Evolutionary conservation across 345 rosid genomes (phyloP), one percentile per base, ranked within the genome.

Genomic region (Pelargonium nanum): DNA sequence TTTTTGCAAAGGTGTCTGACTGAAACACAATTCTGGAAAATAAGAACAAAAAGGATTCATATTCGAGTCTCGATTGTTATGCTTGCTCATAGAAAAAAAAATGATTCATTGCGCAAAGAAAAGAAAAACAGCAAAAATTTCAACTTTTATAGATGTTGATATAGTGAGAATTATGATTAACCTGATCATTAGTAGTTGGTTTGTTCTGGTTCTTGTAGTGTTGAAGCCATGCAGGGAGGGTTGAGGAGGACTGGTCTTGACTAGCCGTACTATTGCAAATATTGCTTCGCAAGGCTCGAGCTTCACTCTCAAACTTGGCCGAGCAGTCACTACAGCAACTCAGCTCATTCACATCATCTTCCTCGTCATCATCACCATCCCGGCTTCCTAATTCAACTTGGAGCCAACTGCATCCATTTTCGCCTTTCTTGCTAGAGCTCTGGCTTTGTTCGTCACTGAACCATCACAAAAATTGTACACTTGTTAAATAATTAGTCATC

Each of bases 191-290:
- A 25, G 48, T 55, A 66, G 26, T 52, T 70, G 17, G 57, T 21
- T 63, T 74, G 71, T 63, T 79, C 70, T 82, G 81, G 64, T 89
- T 80, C 74, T 81, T 85, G 81, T 71, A 81, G 57, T 74, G 73
- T 65, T 78, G 86, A 58, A 89, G 90, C 98, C 98, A 92, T n/a
- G 84, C 71, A 1, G 98, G 98, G 62, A 92, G 83, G 64, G 67
- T 75, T 48, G 80, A 77, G 61, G 62, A 62, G 0, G 75, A 61
- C 52, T 74, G 10, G 25, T 26, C 19, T 30, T 24, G 70, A 53
- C 74, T 76, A 71, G 65, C 73, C 4, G 34, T 1, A 34, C 45
- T 34, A 44, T 72, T 68, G 59, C 71, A 59, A 55, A 70, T 58
- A 30, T 65, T 75, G 54, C 56, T 56, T 58, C 69, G 65, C 56